Evolutionary conservation across 352 stramenopile genomes (phyloP).

Genomic region (Pythium phragmiticola): DNA sequence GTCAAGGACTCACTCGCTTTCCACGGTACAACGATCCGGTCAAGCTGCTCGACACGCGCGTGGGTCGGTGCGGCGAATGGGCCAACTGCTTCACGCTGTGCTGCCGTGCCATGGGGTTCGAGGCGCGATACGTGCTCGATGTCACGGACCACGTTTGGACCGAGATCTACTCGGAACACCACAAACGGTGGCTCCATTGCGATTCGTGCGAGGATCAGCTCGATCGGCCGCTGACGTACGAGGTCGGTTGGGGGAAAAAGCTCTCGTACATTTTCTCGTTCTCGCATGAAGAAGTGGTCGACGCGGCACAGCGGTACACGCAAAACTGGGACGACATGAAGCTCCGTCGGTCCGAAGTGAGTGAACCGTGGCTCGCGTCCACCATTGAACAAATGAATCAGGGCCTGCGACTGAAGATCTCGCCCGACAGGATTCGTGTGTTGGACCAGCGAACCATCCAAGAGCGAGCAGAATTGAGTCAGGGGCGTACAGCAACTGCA

Average conservation of each 20-base stretch:
- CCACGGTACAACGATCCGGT: slow-evolving; percentile 89
- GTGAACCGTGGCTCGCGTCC: slow-evolving; percentile 56
- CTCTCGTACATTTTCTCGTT: slow-evolving; percentile 92
- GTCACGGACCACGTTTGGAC: slow-evolving; percentile 96
- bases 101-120: slow-evolving; percentile 87
- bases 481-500: slow-evolving; percentile 32
- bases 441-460: slow-evolving; percentile 34
- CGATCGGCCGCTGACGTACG: slow-evolving; percentile 92
- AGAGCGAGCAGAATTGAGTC: slow-evolving; percentile 53
- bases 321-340: slow-evolving; percentile 66
- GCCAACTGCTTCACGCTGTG: slow-evolving; percentile 93
- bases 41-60: slow-evolving; percentile 83
- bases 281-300: slow-evolving; percentile 85
- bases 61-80: slow-evolving; percentile 91
- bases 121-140: slow-evolving; percentile 92
- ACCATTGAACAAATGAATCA: slow-evolving; percentile 61
- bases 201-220: slow-evolving; percentile 94
- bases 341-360: slow-evolving; percentile 57
- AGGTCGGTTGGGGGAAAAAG: slow-evolving; percentile 94
- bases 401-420: slow-evolving; percentile 28
- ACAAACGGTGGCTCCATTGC: slow-evolving; percentile 90
- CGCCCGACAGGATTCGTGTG: slow-evolving; percentile 33
- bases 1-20: slow-evolving; percentile 67
- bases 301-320: slow-evolving; percentile 86
- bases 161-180: slow-evolving; percentile 86